Percentiles rank a stretch among this genome's conserved stretches.
Evolutionary conservation across 176 grass and related monocot genomes (phyloP).

Genomic region (Oryza rufipogon): DNA sequence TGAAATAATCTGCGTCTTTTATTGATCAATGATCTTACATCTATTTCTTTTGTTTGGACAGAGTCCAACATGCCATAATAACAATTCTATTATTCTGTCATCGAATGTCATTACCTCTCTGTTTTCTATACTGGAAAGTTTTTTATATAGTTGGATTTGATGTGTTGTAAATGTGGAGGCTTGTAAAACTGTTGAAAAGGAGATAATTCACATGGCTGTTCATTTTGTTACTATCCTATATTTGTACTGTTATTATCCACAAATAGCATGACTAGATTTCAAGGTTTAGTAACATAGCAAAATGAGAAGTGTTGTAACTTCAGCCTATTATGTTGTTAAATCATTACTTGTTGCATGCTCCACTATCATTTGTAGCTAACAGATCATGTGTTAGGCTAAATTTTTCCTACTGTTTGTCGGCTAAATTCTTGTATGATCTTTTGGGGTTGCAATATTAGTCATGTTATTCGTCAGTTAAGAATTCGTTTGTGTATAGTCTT

Average conservation of each 20-base stretch:
- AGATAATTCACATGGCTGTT: neutral
- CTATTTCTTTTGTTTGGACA: neutral
- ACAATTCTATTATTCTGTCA: neutral
- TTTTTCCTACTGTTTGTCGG: neutral
- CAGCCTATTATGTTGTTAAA: neutral
- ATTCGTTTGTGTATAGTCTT: no score
- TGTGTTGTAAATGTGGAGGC: neutral
- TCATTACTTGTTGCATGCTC: neutral
- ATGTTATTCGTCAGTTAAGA: neutral
- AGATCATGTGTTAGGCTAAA: neutral
- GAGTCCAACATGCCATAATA: neutral
- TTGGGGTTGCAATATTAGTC: neutral
- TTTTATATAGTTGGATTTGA: neutral
- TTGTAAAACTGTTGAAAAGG: neutral
- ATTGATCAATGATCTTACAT: constrained; percentile 1
- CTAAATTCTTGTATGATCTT: neutral
- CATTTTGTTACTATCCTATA: neutral
- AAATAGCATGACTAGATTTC: neutral
- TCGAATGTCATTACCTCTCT: neutral
- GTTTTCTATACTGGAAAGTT: neutral
- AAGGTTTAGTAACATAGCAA: neutral
- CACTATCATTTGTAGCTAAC: neutral
- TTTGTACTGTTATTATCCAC: neutral
- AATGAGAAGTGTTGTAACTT: neutral
- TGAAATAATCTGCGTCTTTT: neutral